Evolutionary conservation across 331 rosid genomes (phyloP), one percentile per base, ranked within the genome.

Genomic region (Prunus yedoensis): DNA sequence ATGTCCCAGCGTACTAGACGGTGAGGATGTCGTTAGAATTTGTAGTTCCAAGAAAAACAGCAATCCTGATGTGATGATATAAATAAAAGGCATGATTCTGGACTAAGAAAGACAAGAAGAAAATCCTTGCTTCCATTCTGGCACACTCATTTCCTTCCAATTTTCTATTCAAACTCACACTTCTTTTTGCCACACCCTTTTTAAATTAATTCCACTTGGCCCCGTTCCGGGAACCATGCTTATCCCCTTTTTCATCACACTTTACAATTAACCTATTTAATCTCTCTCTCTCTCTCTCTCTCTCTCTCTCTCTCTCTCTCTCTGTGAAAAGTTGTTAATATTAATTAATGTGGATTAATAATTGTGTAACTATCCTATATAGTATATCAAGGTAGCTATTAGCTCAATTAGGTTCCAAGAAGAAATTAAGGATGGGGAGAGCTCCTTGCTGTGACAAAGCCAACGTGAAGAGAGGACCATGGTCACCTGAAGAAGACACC

Each of bases 391-490:
- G 70, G 30, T 10, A 74, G 30, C 20, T 60, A 45, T 21, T 73
- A 28, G 28, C 63, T 57, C 56, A 35, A 70, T n/a, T 30, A 56
- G 49, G 41, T 38, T 56, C 56, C n/a, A 71, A 38, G 43, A 28
- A 51, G 56, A 30, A 68, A 38, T 4, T 46, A 41, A 68, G 64
- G 11, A 92, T 93, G 97, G 96, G 97, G 25, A 90, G 97, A 78
- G 97, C 97, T 83, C 97, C 97, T 83, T 93, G 97, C 79, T 93
- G 97, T 71, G 97, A 93, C 88, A 93, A 93, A 83, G 94, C 97
- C 77, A 93, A 90, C 88, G 97, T 93, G 73, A 93, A 93, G 94
- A 93, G 83, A 87, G 97, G 97, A 0, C 97, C 97, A 45, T 93
- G 97, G 97, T 90, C 97, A 0, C 87, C 96, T 6, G 96, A 93